Evolutionary conservation across 257 asterid genomes (phyloP), one percentile per base, ranked within the genome.

Genomic region (Solanum ossicruentum): DNA sequence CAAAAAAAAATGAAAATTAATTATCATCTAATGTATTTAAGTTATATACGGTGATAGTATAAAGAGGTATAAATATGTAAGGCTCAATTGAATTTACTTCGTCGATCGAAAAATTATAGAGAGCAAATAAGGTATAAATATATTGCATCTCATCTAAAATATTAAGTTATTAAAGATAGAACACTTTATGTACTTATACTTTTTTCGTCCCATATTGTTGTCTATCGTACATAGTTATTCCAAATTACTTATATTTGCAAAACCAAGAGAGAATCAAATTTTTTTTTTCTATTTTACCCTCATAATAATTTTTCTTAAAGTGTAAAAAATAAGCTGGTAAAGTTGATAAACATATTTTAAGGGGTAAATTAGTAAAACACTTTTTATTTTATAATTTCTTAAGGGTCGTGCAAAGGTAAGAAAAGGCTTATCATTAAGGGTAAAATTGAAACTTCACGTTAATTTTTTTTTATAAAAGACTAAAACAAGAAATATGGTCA

Each of bases 61-160:
- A 63, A 65, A 65, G 6, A 16, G 12, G 0, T 12, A 0, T 2
- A 36, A 4, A 36, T 36, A 36, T 36, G 39, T 36, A 4, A 18
- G 7, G 0, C 36, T 4, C 10, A 67, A 15, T 9, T 3, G 26
- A 65, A 65, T 65, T 10, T 65, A 2, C 6, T 65, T 65, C 11
- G 1, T 0, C 36, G 0, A 0, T 0, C 8, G 0, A 0, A 65
- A 65, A 23, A 65, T 12, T 65, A 26, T 26, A 16, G 8, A 65
- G 3, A 63, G 6, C 43, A 12, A 63, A 63, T 63, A 63, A 63
- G 43, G 71, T 2, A 26, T 65, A 23, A 11, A 63, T 65, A 10
- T 65, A 11, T 3, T 26, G 6, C 1, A 26, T 13, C n/a, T 28
- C 12, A 6, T 0, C 0, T 26, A 13, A 65, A 65, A 26, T 5